Conservation (phyloP, 441 rosid species). For the Gossypium lobatum region DNA sequence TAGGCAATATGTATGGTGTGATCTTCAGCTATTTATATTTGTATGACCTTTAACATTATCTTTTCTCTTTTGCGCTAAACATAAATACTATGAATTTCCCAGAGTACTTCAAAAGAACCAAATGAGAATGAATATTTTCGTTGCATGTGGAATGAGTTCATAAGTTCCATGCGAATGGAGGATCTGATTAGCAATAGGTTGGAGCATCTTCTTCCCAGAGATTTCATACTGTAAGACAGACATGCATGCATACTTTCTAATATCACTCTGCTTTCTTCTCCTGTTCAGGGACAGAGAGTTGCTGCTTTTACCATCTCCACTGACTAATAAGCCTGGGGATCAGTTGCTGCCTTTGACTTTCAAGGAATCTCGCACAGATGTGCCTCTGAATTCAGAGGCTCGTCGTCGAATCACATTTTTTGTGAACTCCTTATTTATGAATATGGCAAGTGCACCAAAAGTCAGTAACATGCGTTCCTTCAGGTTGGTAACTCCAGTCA, state of each 20-base stretch:
- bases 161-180: slow-evolving; percentile 74
- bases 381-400: slow-evolving; percentile 91
- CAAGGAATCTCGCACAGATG: slow-evolving; percentile 93
- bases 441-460: slow-evolving; percentile 79
- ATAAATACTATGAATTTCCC: slow-evolving; percentile 20
- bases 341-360: slow-evolving; percentile 93
- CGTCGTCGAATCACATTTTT: slow-evolving; percentile 98
- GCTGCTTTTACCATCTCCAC: slow-evolving; percentile 72
- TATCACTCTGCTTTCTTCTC: slow-evolving; percentile 17
- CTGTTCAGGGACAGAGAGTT: slow-evolving; percentile 71
- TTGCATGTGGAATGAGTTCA: slow-evolving; percentile 87
- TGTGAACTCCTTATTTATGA: slow-evolving; percentile 94
- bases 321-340: slow-evolving; percentile 45
- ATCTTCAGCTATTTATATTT: background rate
- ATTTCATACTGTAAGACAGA: background rate
- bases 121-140: slow-evolving; percentile 60
- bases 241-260: background rate
- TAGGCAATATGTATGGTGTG: background rate
- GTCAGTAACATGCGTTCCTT: slow-evolving; percentile 91
- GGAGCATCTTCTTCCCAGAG: slow-evolving; percentile 21
- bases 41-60: background rate
- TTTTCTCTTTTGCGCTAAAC: slow-evolving; percentile 17
- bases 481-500: slow-evolving; percentile 44
- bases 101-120: slow-evolving; percentile 43
- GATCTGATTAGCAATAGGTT: slow-evolving; percentile 90